A percentile compares a stretch with the other conserved stretches of the same genome.
Evolutionary conservation across 73 alveolate genomes (phyloP).

Genomic region (Paramecium sexaurelia): DNA sequence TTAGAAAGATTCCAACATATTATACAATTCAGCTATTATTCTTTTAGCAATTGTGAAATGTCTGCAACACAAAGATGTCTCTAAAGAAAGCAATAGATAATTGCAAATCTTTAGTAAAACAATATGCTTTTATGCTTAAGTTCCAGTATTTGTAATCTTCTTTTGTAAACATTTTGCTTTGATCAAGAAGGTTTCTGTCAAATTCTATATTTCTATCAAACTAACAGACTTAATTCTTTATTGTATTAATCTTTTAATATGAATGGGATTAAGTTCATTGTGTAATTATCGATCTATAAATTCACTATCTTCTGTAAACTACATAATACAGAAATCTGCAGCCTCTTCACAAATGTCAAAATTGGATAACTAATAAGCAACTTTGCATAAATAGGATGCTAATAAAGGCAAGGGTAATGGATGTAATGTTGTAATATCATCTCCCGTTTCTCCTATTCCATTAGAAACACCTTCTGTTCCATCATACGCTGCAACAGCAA

Average conservation of each 20-base stretch:
- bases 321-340: constrained; percentile 73
- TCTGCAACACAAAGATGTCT: constrained; percentile 57
- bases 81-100: constrained; percentile 41
- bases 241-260: constrained; percentile 33
- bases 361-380: constrained; percentile 89
- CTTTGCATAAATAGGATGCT: constrained; percentile 86
- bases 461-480: constrained; percentile 86
- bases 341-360: constrained; percentile 87
- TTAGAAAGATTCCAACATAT: constrained; percentile 10
- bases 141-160: constrained; percentile 44
- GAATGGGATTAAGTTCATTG: constrained; percentile 10
- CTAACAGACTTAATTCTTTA: constrained; percentile 31
- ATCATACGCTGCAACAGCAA: constrained; percentile 93
- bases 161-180: constrained; percentile 12
- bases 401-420: constrained; percentile 89
- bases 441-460: constrained; percentile 95
- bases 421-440: constrained; percentile 86
- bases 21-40: constrained; percentile 36
- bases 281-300: constrained; percentile 49
- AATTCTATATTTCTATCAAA: constrained; percentile 34
- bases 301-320: constrained; percentile 59
- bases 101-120: constrained; percentile 47
- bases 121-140: constrained; percentile 26
- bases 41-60: constrained; percentile 42
- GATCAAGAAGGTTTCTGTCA: constrained; percentile 62